Evolutionary conservation across 179 eudicot genomes (phyloP).

Genomic region (Vitellaria paradoxa): DNA sequence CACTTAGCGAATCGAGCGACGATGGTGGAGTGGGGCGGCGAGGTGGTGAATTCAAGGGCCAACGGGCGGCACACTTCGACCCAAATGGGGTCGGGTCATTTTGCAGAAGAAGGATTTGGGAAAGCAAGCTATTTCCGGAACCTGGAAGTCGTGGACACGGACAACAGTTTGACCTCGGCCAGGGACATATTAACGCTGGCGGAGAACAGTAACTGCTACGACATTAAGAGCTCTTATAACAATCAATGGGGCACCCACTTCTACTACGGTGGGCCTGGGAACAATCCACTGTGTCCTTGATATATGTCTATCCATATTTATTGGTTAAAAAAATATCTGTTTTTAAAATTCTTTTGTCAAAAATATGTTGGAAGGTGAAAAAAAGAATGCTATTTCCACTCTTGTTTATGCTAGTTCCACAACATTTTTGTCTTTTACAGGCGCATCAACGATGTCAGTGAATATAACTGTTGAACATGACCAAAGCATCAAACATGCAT

Average conservation of each 20-base stretch:
- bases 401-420: slow-evolving; percentile 23
- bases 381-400: slow-evolving; percentile 29
- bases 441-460: not conserved
- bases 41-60: slow-evolving; percentile 76
- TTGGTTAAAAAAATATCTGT: not conserved
- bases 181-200: slow-evolving; percentile 74
- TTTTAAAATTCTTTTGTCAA: slow-evolving; percentile 10
- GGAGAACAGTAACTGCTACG: slow-evolving; percentile 81
- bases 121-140: slow-evolving; percentile 90
- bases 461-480: not conserved
- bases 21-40: slow-evolving; percentile 99
- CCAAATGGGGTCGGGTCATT: slow-evolving; percentile 96
- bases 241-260: slow-evolving; percentile 89
- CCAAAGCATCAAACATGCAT: not conserved
- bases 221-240: slow-evolving; percentile 73
- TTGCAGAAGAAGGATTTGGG: slow-evolving; percentile 72
- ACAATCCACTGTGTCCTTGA: slow-evolving; percentile 68
- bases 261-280: slow-evolving; percentile 98
- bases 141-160: slow-evolving; percentile 83
- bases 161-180: slow-evolving; percentile 68
- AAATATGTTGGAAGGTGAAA: not conserved
- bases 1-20: slow-evolving; percentile 88
- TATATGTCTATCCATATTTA: not conserved
- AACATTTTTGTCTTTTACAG: not conserved
- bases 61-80: slow-evolving; percentile 75